These are phyloP conservation scores for Populus trichocarpa DNA, from an alignment of 441 rosid species.

Conservation along the genomic window DNA sequence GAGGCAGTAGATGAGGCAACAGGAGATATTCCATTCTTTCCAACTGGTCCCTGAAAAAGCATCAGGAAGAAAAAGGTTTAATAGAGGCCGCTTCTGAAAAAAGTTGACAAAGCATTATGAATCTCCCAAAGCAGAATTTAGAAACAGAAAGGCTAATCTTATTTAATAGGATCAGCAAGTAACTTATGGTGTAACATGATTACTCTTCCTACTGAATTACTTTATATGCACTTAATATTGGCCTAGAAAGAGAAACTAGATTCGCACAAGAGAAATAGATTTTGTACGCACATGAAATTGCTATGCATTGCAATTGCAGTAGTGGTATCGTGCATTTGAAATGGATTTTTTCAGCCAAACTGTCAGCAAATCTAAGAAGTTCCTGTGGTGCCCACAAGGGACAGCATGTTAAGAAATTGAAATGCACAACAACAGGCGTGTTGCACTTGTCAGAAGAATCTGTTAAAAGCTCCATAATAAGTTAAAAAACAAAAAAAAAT, in stretches of 20 bases:
- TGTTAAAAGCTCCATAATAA: background rate
- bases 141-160: background rate
- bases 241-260: background rate
- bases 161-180: background rate
- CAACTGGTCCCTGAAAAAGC: slow-evolving; percentile 52
- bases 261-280: background rate
- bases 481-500: background rate
- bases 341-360: background rate
- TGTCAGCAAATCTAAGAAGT: background rate
- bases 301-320: background rate
- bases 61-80: slow-evolving; percentile 18
- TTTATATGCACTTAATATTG: background rate
- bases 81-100: slow-evolving; percentile 4
- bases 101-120: background rate
- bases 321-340: background rate
- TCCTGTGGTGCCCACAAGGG: background rate
- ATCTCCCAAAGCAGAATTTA: background rate
- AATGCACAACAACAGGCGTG: background rate
- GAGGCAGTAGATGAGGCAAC: slow-evolving; percentile 32
- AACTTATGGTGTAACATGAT: background rate
- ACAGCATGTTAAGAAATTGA: background rate
- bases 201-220: background rate
- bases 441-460: background rate
- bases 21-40: slow-evolving; percentile 47
- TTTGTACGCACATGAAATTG: background rate